phyloP scores from a whole-genome alignment of 805 yeast species.

The Soucietia sequanensis region DNA sequence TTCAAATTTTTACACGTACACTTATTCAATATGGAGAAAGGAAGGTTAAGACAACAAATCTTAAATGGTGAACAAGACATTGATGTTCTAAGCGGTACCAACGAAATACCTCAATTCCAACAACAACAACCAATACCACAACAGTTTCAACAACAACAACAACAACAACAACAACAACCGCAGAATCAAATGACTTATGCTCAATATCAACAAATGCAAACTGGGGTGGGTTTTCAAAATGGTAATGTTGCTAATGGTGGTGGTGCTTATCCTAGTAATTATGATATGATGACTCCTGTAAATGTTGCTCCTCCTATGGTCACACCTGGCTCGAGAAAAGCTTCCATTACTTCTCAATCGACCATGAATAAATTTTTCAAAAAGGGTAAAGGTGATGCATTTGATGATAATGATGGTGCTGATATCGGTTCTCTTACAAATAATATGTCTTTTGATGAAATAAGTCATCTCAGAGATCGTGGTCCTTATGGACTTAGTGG shows the following conservation, averaged over 20 bases:
- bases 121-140: slow-evolving; percentile 4
- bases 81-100: slow-evolving; percentile 15
- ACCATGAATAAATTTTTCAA: slow-evolving; percentile 43
- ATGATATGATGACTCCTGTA: slow-evolving; percentile 28
- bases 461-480: slow-evolving; percentile 60
- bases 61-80: slow-evolving; percentile 29
- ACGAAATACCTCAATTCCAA: too few relatives aligned
- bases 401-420: slow-evolving; percentile 38
- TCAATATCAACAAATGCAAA: slow-evolving; percentile 7
- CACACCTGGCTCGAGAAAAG: slow-evolving; percentile 25
- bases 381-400: slow-evolving; percentile 21
- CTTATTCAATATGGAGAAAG: slow-evolving; percentile 12
- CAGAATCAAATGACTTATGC: slow-evolving; percentile 1
- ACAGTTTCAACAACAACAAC: slow-evolving; percentile 4
- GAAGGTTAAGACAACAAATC: slow-evolving; percentile 32
- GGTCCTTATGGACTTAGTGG: slow-evolving; percentile 59
- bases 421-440: slow-evolving; percentile 34
- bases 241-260: too few relatives aligned
- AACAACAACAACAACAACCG: slow-evolving; percentile 5
- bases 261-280: slow-evolving; percentile 17
- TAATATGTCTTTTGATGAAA: slow-evolving; percentile 59
- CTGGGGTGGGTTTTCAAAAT: too few relatives aligned
- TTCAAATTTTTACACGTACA: too few relatives aligned
- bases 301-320: slow-evolving; percentile 6
- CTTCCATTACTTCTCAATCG: slow-evolving; percentile 39